A percentile compares a stretch with the other conserved stretches of the same genome.
Evolutionary conservation across 345 rosid genomes (phyloP).

Genomic region (Aquilaria yunnanensis): DNA sequence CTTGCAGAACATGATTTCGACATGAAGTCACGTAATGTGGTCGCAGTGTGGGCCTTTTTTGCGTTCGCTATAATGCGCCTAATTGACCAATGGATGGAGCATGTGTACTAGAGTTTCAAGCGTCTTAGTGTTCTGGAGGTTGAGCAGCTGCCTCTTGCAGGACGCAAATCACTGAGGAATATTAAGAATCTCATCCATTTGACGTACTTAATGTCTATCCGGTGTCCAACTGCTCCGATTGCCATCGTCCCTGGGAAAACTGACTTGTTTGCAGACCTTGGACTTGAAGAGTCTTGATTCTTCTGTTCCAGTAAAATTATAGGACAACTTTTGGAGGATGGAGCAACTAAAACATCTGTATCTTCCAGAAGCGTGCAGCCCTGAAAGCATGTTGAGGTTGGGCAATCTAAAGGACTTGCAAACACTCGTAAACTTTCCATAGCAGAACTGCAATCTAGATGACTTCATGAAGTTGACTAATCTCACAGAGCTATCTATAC

Average conservation of each 20-base stretch:
- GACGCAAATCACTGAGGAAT: background rate
- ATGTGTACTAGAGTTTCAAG: slow-evolving; percentile 13
- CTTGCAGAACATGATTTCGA: too few relatives aligned
- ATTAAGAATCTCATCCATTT: slow-evolving; percentile 15
- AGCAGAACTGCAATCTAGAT: slow-evolving; percentile 10
- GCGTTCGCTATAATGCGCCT: slow-evolving; percentile 11
- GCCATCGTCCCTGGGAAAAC: slow-evolving; percentile 8
- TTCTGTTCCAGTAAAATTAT: slow-evolving; percentile 14
- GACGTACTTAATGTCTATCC: slow-evolving; percentile 17
- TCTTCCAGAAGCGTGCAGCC: slow-evolving; percentile 13
- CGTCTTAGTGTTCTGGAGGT: slow-evolving; percentile 18
- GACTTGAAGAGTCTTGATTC: slow-evolving; percentile 9
- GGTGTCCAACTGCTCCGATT: slow-evolving; percentile 9
- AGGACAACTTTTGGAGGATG: slow-evolving; percentile 20
- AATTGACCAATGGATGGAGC: slow-evolving; percentile 7
- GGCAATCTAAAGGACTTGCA: slow-evolving; percentile 10
- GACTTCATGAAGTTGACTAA: slow-evolving; percentile 12
- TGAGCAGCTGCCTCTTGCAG: slow-evolving; percentile 11
- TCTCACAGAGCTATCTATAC: background rate
- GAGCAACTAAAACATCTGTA: slow-evolving; percentile 15
- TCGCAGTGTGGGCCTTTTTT: slow-evolving; percentile 5
- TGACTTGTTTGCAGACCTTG: slow-evolving; percentile 10
- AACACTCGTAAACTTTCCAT: slow-evolving; percentile 9
- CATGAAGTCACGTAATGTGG: too few relatives aligned
- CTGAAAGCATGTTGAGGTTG: slow-evolving; percentile 4